phyloP scores from a whole-genome alignment of 2,329 filamentous ascomycete genomes.

The Trichophyton verrucosum region DNA sequence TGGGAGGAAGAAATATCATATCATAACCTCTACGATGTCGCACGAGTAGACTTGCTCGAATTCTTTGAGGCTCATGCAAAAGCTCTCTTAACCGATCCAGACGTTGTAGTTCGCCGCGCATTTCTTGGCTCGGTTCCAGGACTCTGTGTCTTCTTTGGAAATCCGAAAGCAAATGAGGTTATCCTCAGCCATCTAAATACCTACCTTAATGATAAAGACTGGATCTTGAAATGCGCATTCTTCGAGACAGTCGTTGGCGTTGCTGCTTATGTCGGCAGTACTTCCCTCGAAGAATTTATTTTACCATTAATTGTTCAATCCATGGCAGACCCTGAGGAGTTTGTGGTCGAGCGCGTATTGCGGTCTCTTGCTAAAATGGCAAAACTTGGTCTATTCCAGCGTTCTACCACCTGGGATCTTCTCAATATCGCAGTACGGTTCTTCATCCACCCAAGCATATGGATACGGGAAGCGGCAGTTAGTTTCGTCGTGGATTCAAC shows the following conservation, averaged over 20 bases:
- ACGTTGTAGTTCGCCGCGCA: slow-evolving; percentile 75
- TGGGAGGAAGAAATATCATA: slow-evolving; percentile 56
- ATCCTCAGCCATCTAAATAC: slow-evolving; percentile 92
- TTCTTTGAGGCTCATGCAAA: slow-evolving; percentile 84
- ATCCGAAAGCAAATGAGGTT: slow-evolving; percentile 86
- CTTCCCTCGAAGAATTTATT: slow-evolving; percentile 86
- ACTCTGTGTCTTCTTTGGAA: slow-evolving; percentile 89
- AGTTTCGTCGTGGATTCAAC: slow-evolving; percentile 71
- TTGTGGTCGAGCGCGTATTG: slow-evolving; percentile 81
- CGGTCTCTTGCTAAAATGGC: slow-evolving; percentile 82
- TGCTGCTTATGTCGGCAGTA: slow-evolving; percentile 76
- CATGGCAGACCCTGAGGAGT: slow-evolving; percentile 82
- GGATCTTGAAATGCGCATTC: slow-evolving; percentile 92
- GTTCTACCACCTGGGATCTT: slow-evolving; percentile 74
- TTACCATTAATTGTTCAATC: slow-evolving; percentile 92
- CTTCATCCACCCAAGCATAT: slow-evolving; percentile 84
- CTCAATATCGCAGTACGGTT: slow-evolving; percentile 74
- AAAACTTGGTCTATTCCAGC: slow-evolving; percentile 72
- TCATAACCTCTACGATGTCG: slow-evolving; percentile 74
- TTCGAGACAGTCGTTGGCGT: slow-evolving; percentile 93
- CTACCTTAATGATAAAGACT: slow-evolving; percentile 90
- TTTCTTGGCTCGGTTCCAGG: slow-evolving; percentile 86
- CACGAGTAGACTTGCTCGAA: slow-evolving; percentile 68
- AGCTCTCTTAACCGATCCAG: slow-evolving; percentile 71
- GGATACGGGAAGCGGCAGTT: slow-evolving; percentile 82